Evolutionary conservation across 306 rosid species (phyloP), one percentile per base, ranked within the genome.

Genomic region (Cicer pinnatifidum): DNA sequence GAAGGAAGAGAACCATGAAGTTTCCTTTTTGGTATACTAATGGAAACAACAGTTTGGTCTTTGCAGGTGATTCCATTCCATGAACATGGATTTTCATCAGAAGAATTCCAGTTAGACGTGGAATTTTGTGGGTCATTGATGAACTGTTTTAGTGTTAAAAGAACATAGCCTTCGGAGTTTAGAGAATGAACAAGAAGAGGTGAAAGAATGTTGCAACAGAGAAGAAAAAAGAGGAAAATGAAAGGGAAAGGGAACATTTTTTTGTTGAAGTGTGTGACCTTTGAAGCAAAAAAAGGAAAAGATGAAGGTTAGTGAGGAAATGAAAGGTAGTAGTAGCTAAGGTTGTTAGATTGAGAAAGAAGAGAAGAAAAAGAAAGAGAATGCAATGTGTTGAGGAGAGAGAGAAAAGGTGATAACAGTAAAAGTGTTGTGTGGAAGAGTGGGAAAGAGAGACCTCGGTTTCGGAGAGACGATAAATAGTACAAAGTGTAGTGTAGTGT

Each of bases 51-150:
- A 41, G 75, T 82, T 10, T 82, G 89, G 70, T 87, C 93, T 76
- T 86, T 87, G 96, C 99, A 94, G 66, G 93, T 87, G 70, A 94
- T 56, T 6, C 99, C 99, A 71, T 87, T 91, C 99, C 99, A 94
- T 40, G 89, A 61, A 87, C 99, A 94, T 1, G 99, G 97, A 80
- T 58, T 88, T 39, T 73, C 80, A 77, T 91, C 88, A 40, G 96
- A 94, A 72, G 81, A 84, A 75, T 94, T 94, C 99, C 99, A 94
- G 85, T 86, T 91, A 67, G 76, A 80, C 82, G 91, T 12, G 53
- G 91, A 88, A 12, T 83, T 82, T 64, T 83, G 86, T 52, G 99
- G 93, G 87, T 94, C 99, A 11, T 70, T 41, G 41, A 91, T 71
- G 76, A 86, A 78, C 35, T 82, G 90, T 68, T 88, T 94, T 35